phyloP scores from a whole-genome alignment of 148 eudicot genomes.

The Gaultheria prostrata region DNA sequence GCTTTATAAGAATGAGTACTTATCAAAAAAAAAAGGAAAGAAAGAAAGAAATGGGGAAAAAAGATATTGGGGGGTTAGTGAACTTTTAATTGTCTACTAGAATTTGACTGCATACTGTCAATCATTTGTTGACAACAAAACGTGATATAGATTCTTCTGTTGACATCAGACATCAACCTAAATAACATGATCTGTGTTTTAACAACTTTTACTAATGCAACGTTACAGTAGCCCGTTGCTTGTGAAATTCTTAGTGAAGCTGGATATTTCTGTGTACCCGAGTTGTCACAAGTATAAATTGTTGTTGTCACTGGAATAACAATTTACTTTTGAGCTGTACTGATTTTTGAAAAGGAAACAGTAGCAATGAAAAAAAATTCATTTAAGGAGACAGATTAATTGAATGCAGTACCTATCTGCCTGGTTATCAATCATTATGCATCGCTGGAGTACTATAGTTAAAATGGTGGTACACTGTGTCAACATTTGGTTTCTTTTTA shows the following conservation, averaged over 20 bases:
- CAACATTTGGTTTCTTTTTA: not conserved
- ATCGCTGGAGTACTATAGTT: not conserved
- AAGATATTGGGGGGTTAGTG: not conserved
- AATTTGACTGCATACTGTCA: not conserved
- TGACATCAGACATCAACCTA: slow-evolving; percentile 7
- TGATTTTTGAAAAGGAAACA: not conserved
- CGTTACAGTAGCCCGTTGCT: not conserved
- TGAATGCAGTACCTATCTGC: not conserved
- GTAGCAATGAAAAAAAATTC: not conserved
- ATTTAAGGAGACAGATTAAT: not conserved
- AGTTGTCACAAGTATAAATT: not conserved
- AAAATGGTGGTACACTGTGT: not conserved
- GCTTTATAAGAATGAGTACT: no score
- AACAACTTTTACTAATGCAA: not conserved
- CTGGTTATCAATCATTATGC: not conserved
- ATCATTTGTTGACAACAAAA: not conserved
- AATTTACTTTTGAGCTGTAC: not conserved
- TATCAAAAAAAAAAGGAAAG: no score
- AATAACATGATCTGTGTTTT: not conserved
- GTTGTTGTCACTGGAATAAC: not conserved
- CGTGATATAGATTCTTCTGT: not conserved
- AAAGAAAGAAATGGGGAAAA: not conserved
- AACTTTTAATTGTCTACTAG: not conserved
- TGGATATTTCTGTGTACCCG: not conserved
- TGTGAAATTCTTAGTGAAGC: not conserved